Evolutionary conservation across 768 basidiomycete genomes (phyloP).

Genomic region (Tulasnella sp.): DNA sequence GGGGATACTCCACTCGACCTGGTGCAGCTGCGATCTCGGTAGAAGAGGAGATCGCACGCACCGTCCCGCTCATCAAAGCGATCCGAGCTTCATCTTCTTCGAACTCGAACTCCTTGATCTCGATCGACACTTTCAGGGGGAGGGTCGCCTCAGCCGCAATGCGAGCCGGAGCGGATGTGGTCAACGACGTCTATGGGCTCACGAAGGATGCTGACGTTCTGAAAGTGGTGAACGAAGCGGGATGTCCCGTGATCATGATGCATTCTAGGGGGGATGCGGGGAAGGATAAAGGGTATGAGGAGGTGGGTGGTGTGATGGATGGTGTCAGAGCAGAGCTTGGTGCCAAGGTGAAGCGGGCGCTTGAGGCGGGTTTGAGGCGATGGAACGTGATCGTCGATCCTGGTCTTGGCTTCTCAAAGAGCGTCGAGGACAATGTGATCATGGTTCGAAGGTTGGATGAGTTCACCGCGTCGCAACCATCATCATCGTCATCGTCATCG

Average conservation of each 20-base stretch:
- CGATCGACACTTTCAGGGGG: conserved; percentile 82
- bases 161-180: conserved; percentile 80
- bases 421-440: conserved; percentile 57
- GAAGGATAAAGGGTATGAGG: conserved; percentile 51
- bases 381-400: conserved; percentile 91
- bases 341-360: conserved; percentile 47
- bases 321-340: conserved; percentile 67
- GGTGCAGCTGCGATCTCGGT: conserved; percentile 52
- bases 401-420: conserved; percentile 91
- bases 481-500: not conserved
- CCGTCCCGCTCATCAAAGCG: conserved; percentile 56
- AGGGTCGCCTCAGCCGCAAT: conserved; percentile 58
- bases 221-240: conserved; percentile 44
- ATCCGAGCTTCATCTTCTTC: conserved; percentile 33
- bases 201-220: conserved; percentile 58
- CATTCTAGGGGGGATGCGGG: conserved; percentile 83
- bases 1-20: conserved; percentile 89
- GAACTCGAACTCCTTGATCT: conserved; percentile 38
- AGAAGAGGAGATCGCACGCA: conserved; percentile 61
- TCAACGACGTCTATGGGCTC: conserved; percentile 87
- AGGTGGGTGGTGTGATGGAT: conserved; percentile 45
- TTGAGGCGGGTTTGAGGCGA: conserved; percentile 62
- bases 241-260: conserved; percentile 83
- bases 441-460: conserved; percentile 42
- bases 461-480: conserved; percentile 31